Base-by-base conservation (phyloP, 2,329 filamentous ascomycete species). In the Nothophoma quercina region DNA sequence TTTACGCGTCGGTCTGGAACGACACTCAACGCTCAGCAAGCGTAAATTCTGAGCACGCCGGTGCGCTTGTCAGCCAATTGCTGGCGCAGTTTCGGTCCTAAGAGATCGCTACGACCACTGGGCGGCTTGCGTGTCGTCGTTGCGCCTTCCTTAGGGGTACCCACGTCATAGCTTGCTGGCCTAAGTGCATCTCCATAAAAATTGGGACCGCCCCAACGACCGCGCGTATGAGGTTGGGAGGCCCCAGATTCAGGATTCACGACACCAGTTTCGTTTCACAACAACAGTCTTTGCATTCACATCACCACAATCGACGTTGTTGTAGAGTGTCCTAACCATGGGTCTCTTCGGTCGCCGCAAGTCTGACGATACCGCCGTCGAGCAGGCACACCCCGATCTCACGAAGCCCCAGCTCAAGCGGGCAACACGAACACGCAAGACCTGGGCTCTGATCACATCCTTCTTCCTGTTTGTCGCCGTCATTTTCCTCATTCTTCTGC, bases 401-500 rank as follows among this genome's bases (percentile, higher is more conserved):
- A 67, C 67, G 4, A 73, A 71, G 60, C 51, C 62, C 10, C 73
- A 75, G 55, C 43, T 76, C 56, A 73, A 75, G 51, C 71, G 69
- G 21, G 73, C 73, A 34, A 76, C 74, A 7, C 78, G 77, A 46
- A 78, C 79, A 25, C 80, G 88, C 52, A 75, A 78, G 48, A 81
- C 81, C 71, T 88, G 88, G 68, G 84, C 89, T 53, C 72, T 87
- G 19, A 70, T 88, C 38, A 86, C 88, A 38, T 85, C 85, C 25
- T 76, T 89, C 59, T 83, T 88, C 66, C 93, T 95, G 71, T 79
- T 93, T 55, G 70, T 95, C 55, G 83, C 89, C 30, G 82, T 90
- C 59, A 80, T 93, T 59, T 96, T 96, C 72, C 80, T 96, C 30
- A 84, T 96, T 56, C 83, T 96, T 62, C 89, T 91, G 65, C 82